Evolutionary conservation across 2,329 filamentous ascomycete genomes (phyloP).

Genomic region (Epichloe bromicola): DNA sequence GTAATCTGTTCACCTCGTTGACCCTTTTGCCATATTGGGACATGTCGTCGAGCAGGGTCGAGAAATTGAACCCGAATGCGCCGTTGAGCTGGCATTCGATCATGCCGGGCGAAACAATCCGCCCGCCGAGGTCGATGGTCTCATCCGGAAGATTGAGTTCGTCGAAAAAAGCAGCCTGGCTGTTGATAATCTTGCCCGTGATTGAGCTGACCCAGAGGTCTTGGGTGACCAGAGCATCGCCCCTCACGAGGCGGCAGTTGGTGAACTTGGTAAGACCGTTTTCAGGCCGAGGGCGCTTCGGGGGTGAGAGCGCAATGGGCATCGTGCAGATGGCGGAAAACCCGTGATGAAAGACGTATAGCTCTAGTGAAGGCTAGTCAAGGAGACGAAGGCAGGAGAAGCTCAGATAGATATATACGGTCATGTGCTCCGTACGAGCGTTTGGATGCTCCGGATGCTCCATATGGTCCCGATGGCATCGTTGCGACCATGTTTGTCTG

Average conservation of each 20-base stretch:
- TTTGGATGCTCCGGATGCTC: background rate
- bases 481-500: background rate
- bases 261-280: slow-evolving; percentile 72
- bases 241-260: slow-evolving; percentile 68
- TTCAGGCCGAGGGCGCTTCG: slow-evolving; percentile 15
- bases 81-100: slow-evolving; percentile 91
- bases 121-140: slow-evolving; percentile 66
- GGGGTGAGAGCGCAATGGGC: slow-evolving; percentile 32
- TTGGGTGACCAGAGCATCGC: slow-evolving; percentile 52
- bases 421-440: background rate
- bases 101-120: slow-evolving; percentile 73
- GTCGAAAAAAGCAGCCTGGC: slow-evolving; percentile 54
- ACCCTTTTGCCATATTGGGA: slow-evolving; percentile 61
- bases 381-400: background rate
- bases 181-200: slow-evolving; percentile 70
- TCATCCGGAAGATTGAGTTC: slow-evolving; percentile 56
- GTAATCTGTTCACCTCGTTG: slow-evolving; percentile 52
- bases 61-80: slow-evolving; percentile 88
- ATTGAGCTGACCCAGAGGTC: slow-evolving; percentile 82
- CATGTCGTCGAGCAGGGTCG: slow-evolving; percentile 56
- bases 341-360: background rate
- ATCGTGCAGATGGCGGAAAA: slow-evolving; percentile 19
- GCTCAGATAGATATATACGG: background rate
- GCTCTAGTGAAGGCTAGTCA: background rate
- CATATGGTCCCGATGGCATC: background rate